A percentile compares a stretch with the other conserved stretches of the same genome.
Evolutionary conservation across 1,139 yeast species (phyloP).

Genomic region (Taphrina deformans): DNA sequence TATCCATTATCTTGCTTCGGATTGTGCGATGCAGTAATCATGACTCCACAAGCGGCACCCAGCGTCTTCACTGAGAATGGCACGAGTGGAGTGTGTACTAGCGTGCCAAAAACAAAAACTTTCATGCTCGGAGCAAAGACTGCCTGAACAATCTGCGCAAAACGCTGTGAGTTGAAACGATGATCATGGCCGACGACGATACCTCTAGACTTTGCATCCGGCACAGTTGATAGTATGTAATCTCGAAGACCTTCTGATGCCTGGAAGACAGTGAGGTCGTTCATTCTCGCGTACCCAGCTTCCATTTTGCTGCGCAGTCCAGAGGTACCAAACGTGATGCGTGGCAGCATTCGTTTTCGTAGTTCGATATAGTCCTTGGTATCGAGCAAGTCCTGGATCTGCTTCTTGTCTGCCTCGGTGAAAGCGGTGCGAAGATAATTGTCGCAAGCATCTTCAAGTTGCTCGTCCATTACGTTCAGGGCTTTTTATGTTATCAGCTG

Average conservation of each 20-base stretch:
- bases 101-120: conserved; percentile 63
- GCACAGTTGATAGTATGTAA: conserved; percentile 51
- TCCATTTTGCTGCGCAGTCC: conserved; percentile 86
- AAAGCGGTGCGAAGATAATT: not conserved
- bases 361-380: conserved; percentile 52
- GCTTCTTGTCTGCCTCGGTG: conserved; percentile 58
- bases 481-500: not conserved
- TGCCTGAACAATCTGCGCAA: conserved; percentile 75
- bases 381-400: conserved; percentile 55
- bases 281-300: conserved; percentile 87
- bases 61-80: conserved; percentile 75
- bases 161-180: conserved; percentile 72
- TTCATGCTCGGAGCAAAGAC: conserved; percentile 72
- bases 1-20: conserved; percentile 93
- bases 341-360: conserved; percentile 50
- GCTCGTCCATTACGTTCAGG: not conserved
- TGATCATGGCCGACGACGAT: conserved; percentile 92
- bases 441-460: not conserved
- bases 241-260: conserved; percentile 87
- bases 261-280: conserved; percentile 82
- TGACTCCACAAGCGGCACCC: conserved; percentile 75
- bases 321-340: conserved; percentile 91
- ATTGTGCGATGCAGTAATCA: conserved; percentile 96
- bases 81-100: conserved; percentile 86
- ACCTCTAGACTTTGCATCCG: conserved; percentile 47